phyloP scores from a whole-genome alignment of 2,329 filamentous ascomycete genomes.

The Ceratocystis cacaofunesta region DNA sequence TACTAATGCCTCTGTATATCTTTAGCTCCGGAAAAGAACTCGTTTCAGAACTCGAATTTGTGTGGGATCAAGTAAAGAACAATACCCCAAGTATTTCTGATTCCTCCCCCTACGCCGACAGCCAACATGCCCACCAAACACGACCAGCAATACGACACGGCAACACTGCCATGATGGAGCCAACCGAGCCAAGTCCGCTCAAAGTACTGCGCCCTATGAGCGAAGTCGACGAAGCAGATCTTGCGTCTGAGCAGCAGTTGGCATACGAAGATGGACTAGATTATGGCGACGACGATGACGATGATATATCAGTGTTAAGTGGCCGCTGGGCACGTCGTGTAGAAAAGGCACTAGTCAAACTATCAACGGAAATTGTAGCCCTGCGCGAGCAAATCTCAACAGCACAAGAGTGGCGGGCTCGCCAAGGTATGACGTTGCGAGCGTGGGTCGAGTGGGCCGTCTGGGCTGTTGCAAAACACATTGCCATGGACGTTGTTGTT shows the following conservation, averaged over 20 bases:
- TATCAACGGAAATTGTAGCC: slow-evolving; percentile 86
- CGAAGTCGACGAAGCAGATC: slow-evolving; percentile 57
- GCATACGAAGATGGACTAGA: slow-evolving; percentile 33
- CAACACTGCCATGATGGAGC: slow-evolving; percentile 33
- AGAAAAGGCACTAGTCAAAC: slow-evolving; percentile 70
- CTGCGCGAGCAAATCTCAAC: slow-evolving; percentile 78
- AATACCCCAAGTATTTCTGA: slow-evolving; percentile 54
- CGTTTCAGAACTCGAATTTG: slow-evolving; percentile 90
- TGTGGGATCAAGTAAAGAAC: slow-evolving; percentile 95
- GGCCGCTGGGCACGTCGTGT: slow-evolving; percentile 60
- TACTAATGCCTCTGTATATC: not conserved
- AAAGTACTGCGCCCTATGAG: slow-evolving; percentile 73
- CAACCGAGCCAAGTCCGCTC: slow-evolving; percentile 37
- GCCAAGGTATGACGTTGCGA: slow-evolving; percentile 47
- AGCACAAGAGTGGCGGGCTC: slow-evolving; percentile 54
- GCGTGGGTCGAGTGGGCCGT: slow-evolving; percentile 58
- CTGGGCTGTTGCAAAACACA: slow-evolving; percentile 57
- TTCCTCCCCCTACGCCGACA: slow-evolving; percentile 37
- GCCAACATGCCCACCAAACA: slow-evolving; percentile 19
- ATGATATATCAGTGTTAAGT: slow-evolving; percentile 10
- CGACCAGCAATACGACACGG: slow-evolving; percentile 25
- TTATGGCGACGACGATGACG: slow-evolving; percentile 23
- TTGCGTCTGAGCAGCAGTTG: slow-evolving; percentile 34
- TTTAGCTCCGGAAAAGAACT: slow-evolving; percentile 65
- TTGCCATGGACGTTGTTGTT: slow-evolving; percentile 55